Percentiles rank a stretch among this genome's conserved stretches.
Conservation (phyloP, 148 eudicot genomes). For the Dianthus caryophyllus region DNA sequence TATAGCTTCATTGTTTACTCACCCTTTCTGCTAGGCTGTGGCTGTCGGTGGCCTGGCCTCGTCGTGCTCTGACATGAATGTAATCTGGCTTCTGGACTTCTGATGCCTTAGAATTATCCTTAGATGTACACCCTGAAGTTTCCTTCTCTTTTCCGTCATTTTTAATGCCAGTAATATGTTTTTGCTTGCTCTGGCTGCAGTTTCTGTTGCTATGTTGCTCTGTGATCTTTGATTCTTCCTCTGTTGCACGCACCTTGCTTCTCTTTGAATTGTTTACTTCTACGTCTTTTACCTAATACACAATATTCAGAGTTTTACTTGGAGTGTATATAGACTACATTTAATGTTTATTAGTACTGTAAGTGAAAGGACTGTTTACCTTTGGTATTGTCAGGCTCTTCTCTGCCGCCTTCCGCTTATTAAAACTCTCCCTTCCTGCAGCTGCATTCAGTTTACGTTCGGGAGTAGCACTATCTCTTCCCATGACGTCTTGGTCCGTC, state of each 20-base stretch:
- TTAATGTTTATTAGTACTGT: neutral
- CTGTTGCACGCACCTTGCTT: constrained; percentile 47
- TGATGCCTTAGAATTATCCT: constrained; percentile 53
- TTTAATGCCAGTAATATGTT: constrained; percentile 25
- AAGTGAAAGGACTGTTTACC: constrained; percentile 35
- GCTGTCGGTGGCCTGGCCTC: constrained; percentile 99
- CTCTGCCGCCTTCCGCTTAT: constrained; percentile 77
- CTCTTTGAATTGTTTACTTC: constrained; percentile 42
- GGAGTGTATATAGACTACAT: neutral
- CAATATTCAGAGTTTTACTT: constrained; percentile 8
- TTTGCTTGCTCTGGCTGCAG: constrained; percentile 27
- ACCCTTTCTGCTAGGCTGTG: constrained; percentile 99
- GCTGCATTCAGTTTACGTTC: constrained; percentile 33
- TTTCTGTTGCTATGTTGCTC: constrained; percentile 49
- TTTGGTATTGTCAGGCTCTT: constrained; percentile 32
- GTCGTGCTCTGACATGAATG: constrained; percentile 94
- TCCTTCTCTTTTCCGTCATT: constrained; percentile 37
- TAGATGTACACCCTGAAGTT: constrained; percentile 46
- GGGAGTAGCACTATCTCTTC: constrained; percentile 22
- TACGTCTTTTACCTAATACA: constrained; percentile 36
- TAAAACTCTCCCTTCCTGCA: constrained; percentile 49
- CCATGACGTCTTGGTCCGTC: constrained; percentile 20
- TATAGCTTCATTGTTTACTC: constrained; percentile 18
- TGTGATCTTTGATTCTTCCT: constrained; percentile 57
- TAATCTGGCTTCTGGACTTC: constrained; percentile 69